Conservation (phyloP, 2,329 filamentous ascomycete species). For the Alternaria hordeiaustralica region DNA sequence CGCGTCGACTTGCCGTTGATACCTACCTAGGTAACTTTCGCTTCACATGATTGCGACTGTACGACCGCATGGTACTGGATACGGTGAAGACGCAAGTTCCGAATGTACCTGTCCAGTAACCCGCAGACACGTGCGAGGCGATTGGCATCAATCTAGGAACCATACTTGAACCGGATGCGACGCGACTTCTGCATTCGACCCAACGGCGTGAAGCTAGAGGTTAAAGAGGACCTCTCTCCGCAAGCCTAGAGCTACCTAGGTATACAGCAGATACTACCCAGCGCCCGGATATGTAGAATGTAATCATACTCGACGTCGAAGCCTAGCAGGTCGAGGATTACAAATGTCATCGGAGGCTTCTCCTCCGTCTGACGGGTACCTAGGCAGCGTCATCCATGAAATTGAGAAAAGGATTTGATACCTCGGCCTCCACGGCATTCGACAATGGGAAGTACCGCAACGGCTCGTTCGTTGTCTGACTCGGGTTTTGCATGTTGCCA, state of each 20-base stretch:
- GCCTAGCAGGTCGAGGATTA: not conserved
- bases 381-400: not conserved
- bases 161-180: not conserved
- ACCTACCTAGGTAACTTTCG: not conserved
- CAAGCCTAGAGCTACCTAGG: not conserved
- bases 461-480: not conserved
- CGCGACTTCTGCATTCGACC: not conserved
- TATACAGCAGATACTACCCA: accelerated
- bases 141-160: not conserved
- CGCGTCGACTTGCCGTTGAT: not conserved
- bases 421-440: not conserved
- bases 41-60: not conserved
- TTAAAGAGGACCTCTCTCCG: not conserved
- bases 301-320: not conserved
- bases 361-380: not conserved
- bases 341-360: not conserved
- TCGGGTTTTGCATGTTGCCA: not conserved
- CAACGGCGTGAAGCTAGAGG: not conserved
- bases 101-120: not conserved
- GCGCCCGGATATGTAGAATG: not conserved
- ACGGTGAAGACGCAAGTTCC: not conserved
- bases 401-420: not conserved
- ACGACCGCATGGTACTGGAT: not conserved
- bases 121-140: not conserved
- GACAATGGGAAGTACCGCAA: not conserved